Percentiles rank a stretch among this genome's conserved stretches.
phyloP scores from a whole-genome alignment of 1,139 yeast species.

The Citeromyces siamensis region DNA sequence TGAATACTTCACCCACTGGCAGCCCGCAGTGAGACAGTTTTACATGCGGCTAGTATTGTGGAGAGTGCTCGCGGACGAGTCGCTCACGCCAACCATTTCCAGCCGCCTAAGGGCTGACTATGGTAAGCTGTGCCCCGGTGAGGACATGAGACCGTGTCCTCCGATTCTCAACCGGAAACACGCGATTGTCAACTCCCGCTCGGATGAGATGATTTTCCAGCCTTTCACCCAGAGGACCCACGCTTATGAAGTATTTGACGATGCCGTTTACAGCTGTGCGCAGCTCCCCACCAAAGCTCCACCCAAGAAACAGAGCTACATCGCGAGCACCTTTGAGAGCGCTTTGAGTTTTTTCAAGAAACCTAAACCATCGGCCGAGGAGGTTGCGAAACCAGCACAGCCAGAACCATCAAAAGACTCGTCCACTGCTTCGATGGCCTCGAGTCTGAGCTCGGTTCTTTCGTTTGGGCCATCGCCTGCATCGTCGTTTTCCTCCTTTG shows the following conservation, averaged over 20 bases:
- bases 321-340: slow-evolving; percentile 10
- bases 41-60: slow-evolving; percentile 58
- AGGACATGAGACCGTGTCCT: slow-evolving; percentile 3
- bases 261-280: slow-evolving; percentile 46
- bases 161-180: slow-evolving; percentile 9
- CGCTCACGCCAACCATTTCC: neutral
- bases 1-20: slow-evolving; percentile 63
- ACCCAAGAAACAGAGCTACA: neutral
- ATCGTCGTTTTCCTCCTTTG: slow-evolving; percentile 2
- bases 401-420: too few relatives aligned
- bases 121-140: neutral
- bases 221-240: slow-evolving; percentile 23
- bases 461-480: slow-evolving; percentile 1
- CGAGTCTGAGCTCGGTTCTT: neutral
- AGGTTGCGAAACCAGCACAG: neutral
- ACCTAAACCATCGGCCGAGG: neutral
- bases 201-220: neutral
- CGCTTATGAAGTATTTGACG: slow-evolving; percentile 69
- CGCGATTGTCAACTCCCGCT: slow-evolving; percentile 9
- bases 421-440: neutral
- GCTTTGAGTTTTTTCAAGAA: slow-evolving; percentile 19
- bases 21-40: slow-evolving; percentile 61
- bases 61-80: slow-evolving; percentile 26
- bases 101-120: slow-evolving; percentile 5
- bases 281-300: neutral